Percentiles rank a stretch among this genome's conserved stretches.
phyloP scores from a whole-genome alignment of 208 protist genomes.

The Trypanosoma cruzi region DNA sequence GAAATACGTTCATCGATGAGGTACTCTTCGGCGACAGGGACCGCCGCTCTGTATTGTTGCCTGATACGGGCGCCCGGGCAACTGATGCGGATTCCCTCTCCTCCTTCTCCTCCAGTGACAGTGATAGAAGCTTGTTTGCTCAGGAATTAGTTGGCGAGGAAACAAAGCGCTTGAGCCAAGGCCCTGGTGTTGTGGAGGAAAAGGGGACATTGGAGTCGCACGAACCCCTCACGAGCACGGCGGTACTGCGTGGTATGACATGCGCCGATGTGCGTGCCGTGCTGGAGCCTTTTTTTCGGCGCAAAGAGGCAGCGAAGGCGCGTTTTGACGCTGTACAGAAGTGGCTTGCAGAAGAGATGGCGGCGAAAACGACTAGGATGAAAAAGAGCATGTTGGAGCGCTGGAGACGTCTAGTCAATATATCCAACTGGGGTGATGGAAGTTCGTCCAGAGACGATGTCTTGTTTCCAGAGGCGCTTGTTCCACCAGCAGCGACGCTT shows the following conservation, averaged over 20 bases:
- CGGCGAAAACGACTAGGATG: neutral
- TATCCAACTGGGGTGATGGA: constrained; percentile 31
- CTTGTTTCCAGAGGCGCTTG: constrained; percentile 59
- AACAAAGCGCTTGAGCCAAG: neutral
- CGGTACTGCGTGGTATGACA: constrained; percentile 56
- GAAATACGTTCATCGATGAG: constrained; percentile 31
- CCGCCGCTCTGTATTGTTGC: neutral
- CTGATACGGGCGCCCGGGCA: neutral
- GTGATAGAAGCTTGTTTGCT: neutral
- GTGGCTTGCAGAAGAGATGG: constrained; percentile 6
- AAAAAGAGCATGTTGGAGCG: constrained; percentile 13
- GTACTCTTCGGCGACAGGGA: constrained; percentile 31
- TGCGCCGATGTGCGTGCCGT: constrained; percentile 61
- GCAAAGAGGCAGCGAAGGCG: constrained; percentile 32
- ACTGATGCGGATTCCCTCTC: neutral
- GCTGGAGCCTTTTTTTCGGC: constrained; percentile 64
- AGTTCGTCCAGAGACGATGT: constrained; percentile 26
- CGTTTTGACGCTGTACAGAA: constrained; percentile 31
- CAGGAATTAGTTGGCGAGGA: neutral
- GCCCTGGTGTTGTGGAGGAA: constrained; percentile 14
- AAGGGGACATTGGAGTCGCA: neutral
- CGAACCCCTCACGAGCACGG: constrained; percentile 6
- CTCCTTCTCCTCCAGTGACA: neutral
- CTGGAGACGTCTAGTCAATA: constrained; percentile 28
- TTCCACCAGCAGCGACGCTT: constrained; percentile 14